These are phyloP conservation scores for Cordyceps pruinosa DNA, from an alignment of 2,329 filamentous ascomycete genomes.

Conservation along the genomic window DNA sequence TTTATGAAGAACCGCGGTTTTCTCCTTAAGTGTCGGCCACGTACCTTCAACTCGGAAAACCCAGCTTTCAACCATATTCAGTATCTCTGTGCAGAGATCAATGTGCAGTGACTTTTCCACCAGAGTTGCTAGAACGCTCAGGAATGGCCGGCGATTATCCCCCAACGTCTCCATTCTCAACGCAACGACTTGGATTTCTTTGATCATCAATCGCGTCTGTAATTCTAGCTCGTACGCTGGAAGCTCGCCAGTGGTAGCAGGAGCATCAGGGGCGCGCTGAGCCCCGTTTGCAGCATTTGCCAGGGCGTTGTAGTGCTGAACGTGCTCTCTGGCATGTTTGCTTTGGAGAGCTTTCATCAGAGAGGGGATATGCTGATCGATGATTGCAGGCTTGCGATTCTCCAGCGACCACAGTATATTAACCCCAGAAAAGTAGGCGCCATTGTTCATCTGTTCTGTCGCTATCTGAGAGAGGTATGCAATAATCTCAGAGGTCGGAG, in stretches of 20 bases:
- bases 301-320: constrained; percentile 62
- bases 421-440: constrained; percentile 79
- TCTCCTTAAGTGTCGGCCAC: constrained; percentile 96
- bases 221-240: constrained; percentile 75
- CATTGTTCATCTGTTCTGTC: constrained; percentile 75
- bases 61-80: constrained; percentile 92
- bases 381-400: constrained; percentile 73
- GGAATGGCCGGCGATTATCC: constrained; percentile 84
- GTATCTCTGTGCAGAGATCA: constrained; percentile 81
- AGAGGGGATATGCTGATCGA: constrained; percentile 80
- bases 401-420: constrained; percentile 92
- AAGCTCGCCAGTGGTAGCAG: constrained; percentile 47
- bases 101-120: constrained; percentile 92
- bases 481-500: constrained; percentile 79
- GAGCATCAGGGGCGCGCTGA: constrained; percentile 46
- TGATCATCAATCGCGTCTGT: constrained; percentile 87
- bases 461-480: constrained; percentile 78
- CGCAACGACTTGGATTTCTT: constrained; percentile 88
- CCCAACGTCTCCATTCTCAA: constrained; percentile 87
- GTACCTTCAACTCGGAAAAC: constrained; percentile 92
- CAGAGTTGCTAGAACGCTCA: constrained; percentile 88
- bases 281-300: constrained; percentile 42
- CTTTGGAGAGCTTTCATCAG: constrained; percentile 91
- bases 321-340: constrained; percentile 89
- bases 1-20: constrained; percentile 97